phyloP scores from a whole-genome alignment of 148 eudicot species.

The Bassia scoparia region DNA sequence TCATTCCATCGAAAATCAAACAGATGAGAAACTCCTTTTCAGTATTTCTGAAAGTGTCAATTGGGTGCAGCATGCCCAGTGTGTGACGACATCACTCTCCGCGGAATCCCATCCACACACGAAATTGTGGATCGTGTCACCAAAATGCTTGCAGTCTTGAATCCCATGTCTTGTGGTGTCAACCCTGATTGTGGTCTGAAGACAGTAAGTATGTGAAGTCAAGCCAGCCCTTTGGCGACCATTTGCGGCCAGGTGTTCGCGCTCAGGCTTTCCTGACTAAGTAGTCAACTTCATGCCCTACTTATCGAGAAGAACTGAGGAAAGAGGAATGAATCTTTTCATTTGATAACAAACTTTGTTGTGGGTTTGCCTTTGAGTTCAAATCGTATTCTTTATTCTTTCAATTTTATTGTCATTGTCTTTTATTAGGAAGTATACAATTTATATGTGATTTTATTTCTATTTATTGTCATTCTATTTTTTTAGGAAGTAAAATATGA shows the following conservation, averaged over 20 bases:
- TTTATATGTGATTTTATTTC: too few species aligned
- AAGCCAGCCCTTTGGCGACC: conserved; percentile 65
- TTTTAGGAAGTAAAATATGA: too few species aligned
- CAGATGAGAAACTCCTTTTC: conserved; percentile 60
- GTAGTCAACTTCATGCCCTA: conserved; percentile 21
- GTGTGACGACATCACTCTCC: conserved; percentile 64
- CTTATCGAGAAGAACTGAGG: background rate
- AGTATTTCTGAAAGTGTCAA: conserved; percentile 59
- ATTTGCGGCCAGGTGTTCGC: conserved; percentile 57
- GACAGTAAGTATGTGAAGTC: conserved; percentile 64
- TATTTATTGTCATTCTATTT: too few species aligned
- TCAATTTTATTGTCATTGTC: background rate
- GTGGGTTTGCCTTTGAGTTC: background rate
- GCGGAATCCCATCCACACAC: conserved; percentile 55
- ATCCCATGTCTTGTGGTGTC: conserved; percentile 50
- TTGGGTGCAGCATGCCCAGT: conserved; percentile 68
- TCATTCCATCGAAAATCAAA: conserved; percentile 61
- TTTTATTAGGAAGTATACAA: too few species aligned
- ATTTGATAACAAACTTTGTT: background rate
- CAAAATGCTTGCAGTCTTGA: conserved; percentile 58
- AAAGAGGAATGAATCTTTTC: background rate
- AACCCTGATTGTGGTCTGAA: conserved; percentile 74
- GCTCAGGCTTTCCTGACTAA: conserved; percentile 39
- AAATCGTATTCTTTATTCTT: background rate
- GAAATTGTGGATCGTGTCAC: conserved; percentile 51